These are phyloP conservation scores for Bolboschoenoplectus hybrid DNA, from an alignment of 202 grass and related monocot species.

Conservation along the genomic window DNA sequence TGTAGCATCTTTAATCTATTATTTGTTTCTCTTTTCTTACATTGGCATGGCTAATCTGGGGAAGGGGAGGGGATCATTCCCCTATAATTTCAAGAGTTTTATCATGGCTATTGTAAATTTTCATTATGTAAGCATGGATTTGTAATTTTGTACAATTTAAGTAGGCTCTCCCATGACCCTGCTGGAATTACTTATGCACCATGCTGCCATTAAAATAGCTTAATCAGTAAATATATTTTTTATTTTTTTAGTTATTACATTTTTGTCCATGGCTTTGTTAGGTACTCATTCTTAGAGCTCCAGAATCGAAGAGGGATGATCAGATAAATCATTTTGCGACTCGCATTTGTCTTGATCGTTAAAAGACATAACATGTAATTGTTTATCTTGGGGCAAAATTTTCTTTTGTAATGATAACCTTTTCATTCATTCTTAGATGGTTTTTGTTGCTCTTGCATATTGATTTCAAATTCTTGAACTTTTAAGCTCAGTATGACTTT, in stretches of 20 bases:
- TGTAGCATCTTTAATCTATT: too few relatives aligned
- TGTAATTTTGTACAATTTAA: too few relatives aligned
- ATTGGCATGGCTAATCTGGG: too few relatives aligned
- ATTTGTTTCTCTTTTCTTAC: too few relatives aligned
- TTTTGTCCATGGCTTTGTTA: conserved; percentile 29
- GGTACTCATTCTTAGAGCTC: conserved; percentile 64
- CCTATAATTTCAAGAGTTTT: neutral
- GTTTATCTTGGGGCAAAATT: neutral
- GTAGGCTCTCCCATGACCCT: too few relatives aligned
- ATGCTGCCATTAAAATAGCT: neutral
- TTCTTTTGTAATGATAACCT: neutral
- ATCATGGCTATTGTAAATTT: neutral
- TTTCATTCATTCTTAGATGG: conserved; percentile 23
- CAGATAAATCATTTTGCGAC: conserved; percentile 63
- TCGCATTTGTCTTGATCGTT: conserved; percentile 51
- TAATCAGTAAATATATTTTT: neutral
- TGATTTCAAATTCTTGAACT: neutral
- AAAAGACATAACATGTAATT: conserved; percentile 31
- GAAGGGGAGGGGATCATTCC: too few relatives aligned
- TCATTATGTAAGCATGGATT: neutral
- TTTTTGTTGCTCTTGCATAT: conserved; percentile 24
- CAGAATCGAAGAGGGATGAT: conserved; percentile 14
- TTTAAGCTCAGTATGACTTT: neutral
- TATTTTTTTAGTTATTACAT: conserved; percentile 19
- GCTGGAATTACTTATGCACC: neutral